Conservation (phyloP, 2,329 filamentous ascomycete genomes). For the Ascochyta pisi region DNA sequence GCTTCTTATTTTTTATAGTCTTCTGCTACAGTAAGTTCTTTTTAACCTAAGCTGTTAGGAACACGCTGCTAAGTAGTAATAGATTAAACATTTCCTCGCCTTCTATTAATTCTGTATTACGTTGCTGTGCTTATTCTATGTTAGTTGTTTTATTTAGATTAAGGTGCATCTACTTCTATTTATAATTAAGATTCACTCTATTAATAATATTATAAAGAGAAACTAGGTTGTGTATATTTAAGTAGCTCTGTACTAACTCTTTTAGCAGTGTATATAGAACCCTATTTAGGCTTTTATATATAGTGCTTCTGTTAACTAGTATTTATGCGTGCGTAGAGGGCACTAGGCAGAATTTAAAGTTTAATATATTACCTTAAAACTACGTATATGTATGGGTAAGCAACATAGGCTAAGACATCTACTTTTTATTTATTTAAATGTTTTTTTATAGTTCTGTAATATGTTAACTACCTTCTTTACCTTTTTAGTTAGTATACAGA, state of each 20-base stretch:
- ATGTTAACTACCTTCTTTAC: neutral
- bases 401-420: neutral
- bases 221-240: neutral
- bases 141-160: neutral
- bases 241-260: neutral
- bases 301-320: neutral
- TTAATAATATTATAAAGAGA: neutral
- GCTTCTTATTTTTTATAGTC: neutral
- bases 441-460: neutral
- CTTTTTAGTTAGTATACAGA: neutral
- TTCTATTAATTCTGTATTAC: neutral
- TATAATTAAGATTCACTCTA: neutral
- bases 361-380: neutral
- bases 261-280: neutral
- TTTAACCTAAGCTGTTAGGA: neutral
- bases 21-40: neutral
- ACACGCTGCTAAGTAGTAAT: neutral
- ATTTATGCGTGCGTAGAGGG: neutral
- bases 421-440: neutral
- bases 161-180: neutral
- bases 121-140: neutral
- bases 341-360: neutral
- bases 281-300: neutral
- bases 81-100: neutral
- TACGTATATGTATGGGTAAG: neutral